Conservation (phyloP, 352 stramenopile genomes). For the Plasmopara muralis region DNA sequence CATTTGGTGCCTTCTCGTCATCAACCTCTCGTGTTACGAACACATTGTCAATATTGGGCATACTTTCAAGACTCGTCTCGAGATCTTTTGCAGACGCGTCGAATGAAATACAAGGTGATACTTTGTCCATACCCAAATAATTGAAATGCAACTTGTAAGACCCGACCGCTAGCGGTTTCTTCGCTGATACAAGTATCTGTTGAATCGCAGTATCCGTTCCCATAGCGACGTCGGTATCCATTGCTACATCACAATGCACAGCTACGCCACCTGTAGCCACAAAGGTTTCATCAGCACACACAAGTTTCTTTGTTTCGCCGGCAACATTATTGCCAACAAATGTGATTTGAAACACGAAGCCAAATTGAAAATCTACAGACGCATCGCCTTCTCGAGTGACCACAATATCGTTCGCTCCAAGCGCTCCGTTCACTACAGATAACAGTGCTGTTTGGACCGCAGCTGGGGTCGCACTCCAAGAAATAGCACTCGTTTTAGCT, state of each 20-base stretch:
- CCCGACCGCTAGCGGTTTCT: conserved; percentile 41
- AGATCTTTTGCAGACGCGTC: conserved; percentile 46
- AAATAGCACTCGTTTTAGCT: conserved; percentile 22
- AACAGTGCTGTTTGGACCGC: conserved; percentile 27
- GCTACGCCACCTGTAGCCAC: conserved; percentile 26
- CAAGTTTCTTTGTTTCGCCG: conserved; percentile 38
- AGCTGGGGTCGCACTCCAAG: conserved; percentile 35
- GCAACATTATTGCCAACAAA: conserved; percentile 70
- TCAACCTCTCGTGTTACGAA: conserved; percentile 46
- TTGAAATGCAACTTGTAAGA: conserved; percentile 54
- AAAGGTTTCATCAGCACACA: conserved; percentile 31
- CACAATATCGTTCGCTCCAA: conserved; percentile 45
- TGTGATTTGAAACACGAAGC: conserved; percentile 66
- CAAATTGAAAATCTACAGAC: conserved; percentile 44
- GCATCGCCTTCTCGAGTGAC: conserved; percentile 71
- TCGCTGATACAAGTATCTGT: conserved; percentile 49
- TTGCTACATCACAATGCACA: conserved; percentile 41
- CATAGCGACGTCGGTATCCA: conserved; percentile 64
- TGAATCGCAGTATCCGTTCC: conserved; percentile 65
- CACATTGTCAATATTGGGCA: conserved; percentile 74
- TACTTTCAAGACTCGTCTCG: conserved; percentile 39
- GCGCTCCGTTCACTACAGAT: conserved; percentile 19
- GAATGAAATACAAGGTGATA: conserved; percentile 55
- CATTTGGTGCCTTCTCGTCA: conserved; percentile 30
- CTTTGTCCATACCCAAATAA: conserved; percentile 24